A percentile compares a stretch with the other conserved stretches of the same genome.
These are phyloP conservation scores for Tylopilus sp. DNA, from an alignment of 1,284 basidiomycete genomes.

Conservation along the genomic window DNA sequence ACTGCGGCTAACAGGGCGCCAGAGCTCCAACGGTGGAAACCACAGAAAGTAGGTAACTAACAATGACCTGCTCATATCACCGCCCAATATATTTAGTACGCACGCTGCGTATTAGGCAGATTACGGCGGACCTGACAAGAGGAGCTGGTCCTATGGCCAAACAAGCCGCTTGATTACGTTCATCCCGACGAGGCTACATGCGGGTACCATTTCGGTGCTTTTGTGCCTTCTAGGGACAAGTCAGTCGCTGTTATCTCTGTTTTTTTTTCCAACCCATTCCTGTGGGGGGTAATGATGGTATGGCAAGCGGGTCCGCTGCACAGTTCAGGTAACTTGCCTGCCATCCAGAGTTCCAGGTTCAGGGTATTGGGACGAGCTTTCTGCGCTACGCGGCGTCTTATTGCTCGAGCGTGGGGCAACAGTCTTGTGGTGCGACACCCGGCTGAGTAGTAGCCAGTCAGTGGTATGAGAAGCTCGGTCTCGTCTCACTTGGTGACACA, in stretches of 20 bases:
- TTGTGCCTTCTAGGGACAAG: conserved; percentile 32
- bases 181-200: conserved; percentile 47
- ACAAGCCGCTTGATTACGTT: conserved; percentile 46
- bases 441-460: conserved; percentile 36
- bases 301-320: conserved; percentile 24
- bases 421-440: conserved; percentile 55
- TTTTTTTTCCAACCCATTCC: conserved; percentile 43
- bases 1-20: conserved; percentile 5
- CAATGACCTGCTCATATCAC: not conserved
- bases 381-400: conserved; percentile 42
- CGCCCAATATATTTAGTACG: conserved; percentile 8
- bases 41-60: conserved; percentile 14
- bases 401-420: conserved; percentile 33
- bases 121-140: conserved; percentile 49
- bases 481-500: conserved; percentile 42
- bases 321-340: conserved; percentile 64
- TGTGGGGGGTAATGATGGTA: conserved; percentile 11
- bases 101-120: conserved; percentile 24
- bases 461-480: conserved; percentile 51
- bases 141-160: conserved; percentile 55
- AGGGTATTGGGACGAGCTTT: conserved; percentile 49
- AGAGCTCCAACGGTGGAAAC: not conserved
- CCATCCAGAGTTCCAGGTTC: conserved; percentile 41
- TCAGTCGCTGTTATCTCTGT: conserved; percentile 54
- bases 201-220: conserved; percentile 52